Base-by-base conservation (phyloP, 1,139 yeast species). In the Yamadazyma spencermartinsiae region DNA sequence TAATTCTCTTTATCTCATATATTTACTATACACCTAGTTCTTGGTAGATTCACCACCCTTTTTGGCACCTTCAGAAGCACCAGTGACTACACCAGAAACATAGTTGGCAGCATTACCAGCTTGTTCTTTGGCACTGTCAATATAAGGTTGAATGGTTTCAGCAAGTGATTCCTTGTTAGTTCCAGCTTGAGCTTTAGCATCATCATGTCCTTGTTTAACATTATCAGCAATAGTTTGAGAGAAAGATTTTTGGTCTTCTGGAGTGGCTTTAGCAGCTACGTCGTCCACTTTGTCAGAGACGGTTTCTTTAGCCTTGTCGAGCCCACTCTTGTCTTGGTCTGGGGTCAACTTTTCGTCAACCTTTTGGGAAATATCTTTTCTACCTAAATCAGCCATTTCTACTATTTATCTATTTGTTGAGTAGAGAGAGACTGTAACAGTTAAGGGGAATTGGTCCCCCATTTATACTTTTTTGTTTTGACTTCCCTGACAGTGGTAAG, bases 281-380 rank as follows among this genome's bases (percentile, higher is more conserved):
- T 76, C 71, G 74, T 88, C 96, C 50, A 70, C 72, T 29, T 69
- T 60, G 59, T 77, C 83, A 41, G 95, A 82, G 47, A 78, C 80
- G 30, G 61, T 45, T 70, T 88, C 96, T 73, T 84, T 82, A 49
- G 80, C 82, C 66, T 82, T 69, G 55, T 86, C 84, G 32, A 68
- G 62, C 52, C 72, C 66, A 34, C 81, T 51, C 74, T 88, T 88
- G 61, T 85, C 74, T 40, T 79, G 65, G 47, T 87, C 82, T 58
- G 96, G 96, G 52, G 79, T 86, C 39, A 85, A 46, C 35, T 76
- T 58, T 73, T 86, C 95, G 41, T 71, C 39, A 48, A 77, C 66
- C 68, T 87, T 86, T 61, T 81, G 84, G 51, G 82, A 54, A 56
- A 88, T 74, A 58, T 74, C 67, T 67, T 86, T 86, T 83, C 95